Base-by-base conservation (phyloP, 352 stramenopile species). In the Aphanomyces stellatus region DNA sequence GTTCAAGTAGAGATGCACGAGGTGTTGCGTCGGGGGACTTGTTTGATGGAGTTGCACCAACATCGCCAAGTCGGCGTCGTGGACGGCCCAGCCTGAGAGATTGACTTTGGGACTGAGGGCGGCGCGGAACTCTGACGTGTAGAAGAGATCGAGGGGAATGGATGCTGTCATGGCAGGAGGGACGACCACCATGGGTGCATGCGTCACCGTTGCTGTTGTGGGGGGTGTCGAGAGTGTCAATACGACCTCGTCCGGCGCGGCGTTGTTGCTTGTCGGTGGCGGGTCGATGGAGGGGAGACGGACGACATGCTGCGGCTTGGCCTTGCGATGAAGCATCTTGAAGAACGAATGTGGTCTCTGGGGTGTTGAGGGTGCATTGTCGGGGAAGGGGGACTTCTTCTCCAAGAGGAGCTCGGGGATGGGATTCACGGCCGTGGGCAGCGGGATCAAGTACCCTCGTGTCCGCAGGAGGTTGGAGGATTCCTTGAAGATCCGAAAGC, bases 21-120 rank as follows among this genome's bases (percentile, higher is more conserved):
- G 13, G 71, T 51, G 37, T 65, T 76, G 53, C 71, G 51, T 8
- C 61, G 69, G 42, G 63, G 64, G 15, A 71, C 77, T 11, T 67
- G 65, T 48, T 56, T 46, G 55, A 46, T 62, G 48, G 61, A 43
- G 25, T 43, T 41, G 46, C 60, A 8, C 48, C 4, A 88, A 65
- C 40, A 76, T 69, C 37, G 27, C 27, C 27, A 79, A 35, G 48
- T 79, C 74, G 4, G 71, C 70, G 70, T 90, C 83, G 0, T 66
- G 70, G n/a, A 75, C 69, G 2, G 71, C 40, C 83, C 80, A 90
- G 4, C 83, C 81, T 25, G 72, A 75, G 28, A 91, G 74, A 24
- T 78, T 69, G 13, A 91, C 72, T 55, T 82, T 41, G 19, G 15
- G 57, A 3, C 2, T 33, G 0, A 67, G 34, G 1, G 48, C 33